Evolutionary conservation across 148 eudicot genomes (phyloP).

Genomic region (Rhododendron vialii): DNA sequence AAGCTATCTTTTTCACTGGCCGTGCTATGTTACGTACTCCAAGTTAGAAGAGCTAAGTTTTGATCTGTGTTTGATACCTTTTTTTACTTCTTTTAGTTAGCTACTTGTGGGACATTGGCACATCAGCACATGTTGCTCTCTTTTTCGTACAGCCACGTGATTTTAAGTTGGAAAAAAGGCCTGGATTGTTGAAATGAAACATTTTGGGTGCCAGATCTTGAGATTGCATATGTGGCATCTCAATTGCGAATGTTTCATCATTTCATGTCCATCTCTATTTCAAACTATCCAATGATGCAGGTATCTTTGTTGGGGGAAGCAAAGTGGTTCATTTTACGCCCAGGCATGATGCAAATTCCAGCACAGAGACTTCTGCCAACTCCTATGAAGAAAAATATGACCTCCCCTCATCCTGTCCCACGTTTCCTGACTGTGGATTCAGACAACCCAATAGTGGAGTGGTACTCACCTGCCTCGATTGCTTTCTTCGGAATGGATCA

Average conservation of each 20-base stretch:
- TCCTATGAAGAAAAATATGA: conserved; percentile 20
- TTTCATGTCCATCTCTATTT: neutral
- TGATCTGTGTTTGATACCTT: neutral
- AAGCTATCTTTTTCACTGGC: neutral
- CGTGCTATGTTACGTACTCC: neutral
- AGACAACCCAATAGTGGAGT: conserved; percentile 79
- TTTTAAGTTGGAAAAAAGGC: neutral
- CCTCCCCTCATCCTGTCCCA: conserved; percentile 53
- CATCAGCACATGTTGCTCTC: neutral
- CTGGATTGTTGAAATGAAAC: neutral
- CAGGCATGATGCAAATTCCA: conserved; percentile 23
- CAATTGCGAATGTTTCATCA: neutral
- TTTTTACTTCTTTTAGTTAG: neutral
- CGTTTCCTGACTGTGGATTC: conserved; percentile 92
- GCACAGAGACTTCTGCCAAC: conserved; percentile 26
- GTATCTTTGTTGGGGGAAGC: conserved; percentile 90
- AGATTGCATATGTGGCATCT: neutral
- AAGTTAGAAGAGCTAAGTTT: neutral
- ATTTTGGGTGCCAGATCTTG: neutral
- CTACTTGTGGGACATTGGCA: neutral
- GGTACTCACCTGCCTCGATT: conserved; percentile 76
- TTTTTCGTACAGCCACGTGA: neutral
- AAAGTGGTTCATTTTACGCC: conserved; percentile 95
- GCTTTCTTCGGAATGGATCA: conserved; percentile 75
- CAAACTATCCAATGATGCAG: conserved; percentile 34